phyloP scores from a whole-genome alignment of 805 yeast genomes.

The Yarrowia yakushimensis region DNA sequence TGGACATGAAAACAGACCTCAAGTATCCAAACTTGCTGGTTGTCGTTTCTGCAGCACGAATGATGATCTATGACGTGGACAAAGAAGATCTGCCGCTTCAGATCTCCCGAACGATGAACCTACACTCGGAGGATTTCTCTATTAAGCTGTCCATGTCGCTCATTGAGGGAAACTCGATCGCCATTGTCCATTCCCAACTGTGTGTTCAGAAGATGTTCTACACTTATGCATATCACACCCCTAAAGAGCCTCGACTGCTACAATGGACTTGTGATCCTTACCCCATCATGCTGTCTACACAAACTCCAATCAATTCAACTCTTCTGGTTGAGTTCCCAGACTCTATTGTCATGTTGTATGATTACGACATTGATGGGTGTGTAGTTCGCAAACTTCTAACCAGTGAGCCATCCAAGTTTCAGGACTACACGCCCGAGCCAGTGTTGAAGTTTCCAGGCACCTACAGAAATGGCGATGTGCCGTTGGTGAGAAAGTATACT shows the following conservation, averaged over 20 bases:
- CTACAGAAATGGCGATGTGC: neutral
- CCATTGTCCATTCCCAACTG: neutral
- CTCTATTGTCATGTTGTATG: neutral
- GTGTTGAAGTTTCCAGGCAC: neutral
- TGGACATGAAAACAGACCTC: neutral
- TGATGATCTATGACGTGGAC: neutral
- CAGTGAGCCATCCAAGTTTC: neutral
- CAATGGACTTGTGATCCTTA: neutral
- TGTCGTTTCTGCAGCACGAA: neutral
- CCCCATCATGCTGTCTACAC: neutral
- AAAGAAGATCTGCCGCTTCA: neutral
- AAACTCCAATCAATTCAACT: neutral
- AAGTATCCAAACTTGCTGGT: neutral
- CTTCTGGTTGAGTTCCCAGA: neutral
- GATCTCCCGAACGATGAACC: neutral
- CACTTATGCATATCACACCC: neutral
- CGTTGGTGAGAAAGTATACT: too few species aligned
- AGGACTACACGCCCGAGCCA: neutral
- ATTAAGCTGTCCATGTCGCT: neutral
- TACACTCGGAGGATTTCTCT: neutral
- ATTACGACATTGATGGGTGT: conserved; percentile 4
- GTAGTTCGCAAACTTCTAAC: conserved; percentile 5
- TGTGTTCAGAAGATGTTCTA: neutral
- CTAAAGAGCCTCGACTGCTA: neutral
- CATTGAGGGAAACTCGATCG: neutral